phyloP scores from a whole-genome alignment of 495 filamentous ascomycete species.

The Penicillium pulvis region DNA sequence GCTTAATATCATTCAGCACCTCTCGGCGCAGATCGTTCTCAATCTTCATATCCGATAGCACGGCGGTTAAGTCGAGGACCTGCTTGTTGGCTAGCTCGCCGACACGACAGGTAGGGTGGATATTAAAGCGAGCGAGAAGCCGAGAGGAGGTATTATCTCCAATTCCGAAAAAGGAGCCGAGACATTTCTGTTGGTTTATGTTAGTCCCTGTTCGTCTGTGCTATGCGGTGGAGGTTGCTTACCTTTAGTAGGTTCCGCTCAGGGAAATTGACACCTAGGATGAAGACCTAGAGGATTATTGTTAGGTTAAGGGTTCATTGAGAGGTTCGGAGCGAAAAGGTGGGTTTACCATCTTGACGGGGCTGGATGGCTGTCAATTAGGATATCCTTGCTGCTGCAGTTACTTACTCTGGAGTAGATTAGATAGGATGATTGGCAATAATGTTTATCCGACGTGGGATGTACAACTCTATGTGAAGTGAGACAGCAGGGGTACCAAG shows the following conservation, averaged over 20 bases:
- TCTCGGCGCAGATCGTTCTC: slow-evolving; percentile 84
- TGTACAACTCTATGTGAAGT: neutral
- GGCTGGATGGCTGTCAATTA: neutral
- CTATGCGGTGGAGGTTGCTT: slow-evolving; percentile 29
- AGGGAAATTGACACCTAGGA: slow-evolving; percentile 82
- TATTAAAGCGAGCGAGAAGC: slow-evolving; percentile 82
- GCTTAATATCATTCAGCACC: slow-evolving; percentile 78
- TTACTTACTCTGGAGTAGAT: slow-evolving; percentile 1
- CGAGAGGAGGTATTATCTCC: slow-evolving; percentile 68
- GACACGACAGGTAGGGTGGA: slow-evolving; percentile 78
- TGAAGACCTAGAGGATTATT: slow-evolving; percentile 61
- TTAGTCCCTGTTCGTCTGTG: slow-evolving; percentile 20
- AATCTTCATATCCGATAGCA: slow-evolving; percentile 88
- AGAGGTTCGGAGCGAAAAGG: neutral
- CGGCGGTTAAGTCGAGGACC: slow-evolving; percentile 75
- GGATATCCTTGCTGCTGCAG: neutral
- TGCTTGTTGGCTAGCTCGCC: slow-evolving; percentile 70
- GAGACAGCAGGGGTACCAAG: neutral
- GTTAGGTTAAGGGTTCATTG: neutral
- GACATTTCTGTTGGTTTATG: slow-evolving; percentile 64
- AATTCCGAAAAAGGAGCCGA: slow-evolving; percentile 88
- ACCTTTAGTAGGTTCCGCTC: slow-evolving; percentile 82
- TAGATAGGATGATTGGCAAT: slow-evolving; percentile 25
- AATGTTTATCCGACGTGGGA: slow-evolving; percentile 37
- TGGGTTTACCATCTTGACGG: neutral